Evolutionary conservation across 768 basidiomycete genomes (phyloP).

Genomic region (Neoboletus brunneissimus): DNA sequence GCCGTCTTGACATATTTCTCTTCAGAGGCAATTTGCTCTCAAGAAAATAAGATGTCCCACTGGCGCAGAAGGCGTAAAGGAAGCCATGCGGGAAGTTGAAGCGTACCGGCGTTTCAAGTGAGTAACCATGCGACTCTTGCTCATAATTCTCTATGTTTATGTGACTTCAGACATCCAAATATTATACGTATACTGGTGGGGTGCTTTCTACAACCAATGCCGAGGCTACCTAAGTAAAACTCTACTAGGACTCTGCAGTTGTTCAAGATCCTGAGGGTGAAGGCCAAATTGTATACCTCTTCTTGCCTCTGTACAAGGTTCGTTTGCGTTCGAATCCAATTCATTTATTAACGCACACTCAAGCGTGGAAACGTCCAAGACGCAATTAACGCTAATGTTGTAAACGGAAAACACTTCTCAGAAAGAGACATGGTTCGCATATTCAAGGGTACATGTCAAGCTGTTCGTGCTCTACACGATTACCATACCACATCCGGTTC

Average conservation of each 20-base stretch:
- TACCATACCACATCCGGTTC: conserved; percentile 54
- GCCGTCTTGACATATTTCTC: not conserved
- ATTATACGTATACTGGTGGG: conserved; percentile 89
- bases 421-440: conserved; percentile 86
- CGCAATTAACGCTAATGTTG: conserved; percentile 80
- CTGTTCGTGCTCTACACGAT: conserved; percentile 91
- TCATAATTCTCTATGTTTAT: not conserved
- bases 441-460: conserved; percentile 93
- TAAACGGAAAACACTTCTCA: conserved; percentile 78
- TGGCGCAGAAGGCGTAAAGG: conserved; percentile 83
- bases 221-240: not conserved
- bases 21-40: conserved; percentile 85
- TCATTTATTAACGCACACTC: conserved; percentile 2
- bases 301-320: conserved; percentile 90
- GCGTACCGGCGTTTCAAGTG: conserved; percentile 94
- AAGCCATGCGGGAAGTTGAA: conserved; percentile 86
- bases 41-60: conserved; percentile 96
- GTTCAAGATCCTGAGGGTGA: conserved; percentile 92
- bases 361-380: conserved; percentile 95
- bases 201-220: conserved; percentile 12
- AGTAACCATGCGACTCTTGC: conserved; percentile 27
- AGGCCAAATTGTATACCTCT: conserved; percentile 93
- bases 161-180: conserved; percentile 73
- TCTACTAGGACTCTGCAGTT: conserved; percentile 80
- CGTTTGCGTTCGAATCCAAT: conserved; percentile 6